Evolutionary conservation across 2,329 filamentous ascomycete species (phyloP).

Genomic region (Trichoderma gracile): DNA sequence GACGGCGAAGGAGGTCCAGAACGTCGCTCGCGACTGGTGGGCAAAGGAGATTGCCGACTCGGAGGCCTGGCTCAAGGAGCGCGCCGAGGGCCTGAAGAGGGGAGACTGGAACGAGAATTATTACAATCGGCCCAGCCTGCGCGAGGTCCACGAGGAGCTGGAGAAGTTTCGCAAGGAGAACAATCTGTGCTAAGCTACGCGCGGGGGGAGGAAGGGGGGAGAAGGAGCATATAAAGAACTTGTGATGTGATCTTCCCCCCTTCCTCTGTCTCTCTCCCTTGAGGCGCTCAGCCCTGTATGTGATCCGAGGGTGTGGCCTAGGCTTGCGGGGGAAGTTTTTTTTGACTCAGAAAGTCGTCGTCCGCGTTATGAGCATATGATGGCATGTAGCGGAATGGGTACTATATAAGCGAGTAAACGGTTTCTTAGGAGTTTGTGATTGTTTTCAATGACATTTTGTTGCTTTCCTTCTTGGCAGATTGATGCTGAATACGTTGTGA

Average conservation of each 20-base stretch:
- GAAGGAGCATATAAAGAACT: no score
- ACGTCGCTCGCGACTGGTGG: slow-evolving; percentile 52
- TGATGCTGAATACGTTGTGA: not conserved
- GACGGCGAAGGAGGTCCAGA: slow-evolving; percentile 39
- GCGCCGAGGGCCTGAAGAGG: slow-evolving; percentile 41
- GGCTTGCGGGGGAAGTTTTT: not conserved
- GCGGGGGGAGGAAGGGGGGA: no score
- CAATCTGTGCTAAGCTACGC: not conserved
- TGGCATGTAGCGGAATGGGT: not conserved
- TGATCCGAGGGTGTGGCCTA: slow-evolving; percentile 4
- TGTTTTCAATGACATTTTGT: not conserved
- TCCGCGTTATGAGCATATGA: not conserved
- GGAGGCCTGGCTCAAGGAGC: slow-evolving; percentile 48
- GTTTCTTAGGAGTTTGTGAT: not conserved
- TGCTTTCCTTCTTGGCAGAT: not conserved
- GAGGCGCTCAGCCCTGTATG: slow-evolving; percentile 3
- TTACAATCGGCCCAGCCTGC: slow-evolving; percentile 50
- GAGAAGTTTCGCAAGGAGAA: slow-evolving; percentile 33
- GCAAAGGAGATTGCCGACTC: slow-evolving; percentile 48
- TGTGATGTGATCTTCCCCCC: no score
- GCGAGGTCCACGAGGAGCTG: slow-evolving; percentile 44
- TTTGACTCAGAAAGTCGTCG: not conserved
- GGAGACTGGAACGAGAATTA: slow-evolving; percentile 54
- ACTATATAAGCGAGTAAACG: not conserved
- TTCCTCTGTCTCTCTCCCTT: not conserved